phyloP scores from a whole-genome alignment of 768 basidiomycete species.

The Boletus bicolor region DNA sequence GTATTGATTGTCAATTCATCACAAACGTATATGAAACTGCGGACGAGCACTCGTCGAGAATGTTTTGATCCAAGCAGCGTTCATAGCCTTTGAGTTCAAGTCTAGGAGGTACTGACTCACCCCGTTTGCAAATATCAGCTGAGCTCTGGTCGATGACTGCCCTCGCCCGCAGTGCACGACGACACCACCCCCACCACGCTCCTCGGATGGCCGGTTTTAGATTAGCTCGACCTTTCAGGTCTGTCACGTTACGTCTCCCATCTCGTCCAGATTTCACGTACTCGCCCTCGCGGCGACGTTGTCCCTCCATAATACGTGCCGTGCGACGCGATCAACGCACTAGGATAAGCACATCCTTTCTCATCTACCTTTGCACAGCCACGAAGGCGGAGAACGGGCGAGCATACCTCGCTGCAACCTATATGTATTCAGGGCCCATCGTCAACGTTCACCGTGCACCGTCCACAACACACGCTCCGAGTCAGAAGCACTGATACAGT shows the following conservation, averaged over 20 bases:
- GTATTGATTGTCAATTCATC: not conserved
- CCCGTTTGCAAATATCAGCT: not conserved
- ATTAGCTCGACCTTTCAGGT: not conserved
- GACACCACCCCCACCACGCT: not conserved
- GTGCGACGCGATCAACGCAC: not conserved
- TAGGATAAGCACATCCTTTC: not conserved
- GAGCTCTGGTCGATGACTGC: conserved; percentile 1
- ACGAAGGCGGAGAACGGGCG: not conserved
- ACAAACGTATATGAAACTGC: not conserved
- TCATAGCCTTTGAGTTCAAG: not conserved
- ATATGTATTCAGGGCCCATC: not conserved
- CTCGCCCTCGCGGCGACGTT: conserved; percentile 1
- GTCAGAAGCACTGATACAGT: not conserved
- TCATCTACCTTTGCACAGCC: not conserved
- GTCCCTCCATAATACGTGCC: not conserved
- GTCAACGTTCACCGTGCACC: not conserved
- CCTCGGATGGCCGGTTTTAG: not conserved
- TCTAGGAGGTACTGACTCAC: not conserved
- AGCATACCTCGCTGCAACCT: not conserved
- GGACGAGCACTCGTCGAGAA: not conserved
- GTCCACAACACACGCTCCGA: not conserved
- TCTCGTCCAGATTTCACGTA: not conserved
- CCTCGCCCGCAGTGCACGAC: not conserved
- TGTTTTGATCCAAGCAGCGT: not conserved
- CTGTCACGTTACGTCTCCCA: not conserved